Percentiles rank a stretch among this genome's conserved stretches.
Evolutionary conservation across 805 yeast genomes (phyloP).

Genomic region (Suhomyces sp.): DNA sequence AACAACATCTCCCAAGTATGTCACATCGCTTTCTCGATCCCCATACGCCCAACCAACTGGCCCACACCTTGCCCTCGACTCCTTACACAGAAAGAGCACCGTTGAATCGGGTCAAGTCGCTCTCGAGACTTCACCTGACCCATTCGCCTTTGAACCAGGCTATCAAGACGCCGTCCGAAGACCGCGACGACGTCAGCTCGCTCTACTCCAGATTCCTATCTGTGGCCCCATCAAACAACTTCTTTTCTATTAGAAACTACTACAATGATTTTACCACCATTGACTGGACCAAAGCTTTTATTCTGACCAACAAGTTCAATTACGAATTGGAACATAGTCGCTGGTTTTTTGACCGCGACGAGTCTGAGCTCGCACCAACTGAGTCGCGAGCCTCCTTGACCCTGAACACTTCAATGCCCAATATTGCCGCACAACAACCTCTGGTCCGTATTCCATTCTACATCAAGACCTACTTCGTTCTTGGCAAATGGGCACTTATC

Average conservation of each 20-base stretch:
- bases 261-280: constrained; percentile 62
- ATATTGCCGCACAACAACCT: neutral
- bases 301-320: constrained; percentile 41
- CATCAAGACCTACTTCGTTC: constrained; percentile 28
- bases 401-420: neutral
- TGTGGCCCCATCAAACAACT: constrained; percentile 5
- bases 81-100: neutral
- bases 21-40: neutral
- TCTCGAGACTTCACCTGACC: neutral
- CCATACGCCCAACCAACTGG: neutral
- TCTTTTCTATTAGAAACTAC: constrained; percentile 30
- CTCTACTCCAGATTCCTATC: neutral
- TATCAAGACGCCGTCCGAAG: neutral
- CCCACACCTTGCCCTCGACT: constrained; percentile 1
- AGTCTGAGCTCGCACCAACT: neutral
- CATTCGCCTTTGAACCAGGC: neutral
- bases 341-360: constrained; percentile 13
- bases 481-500: constrained; percentile 51
- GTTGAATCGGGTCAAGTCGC: neutral
- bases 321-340: constrained; percentile 34
- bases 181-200: neutral
- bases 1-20: too few species aligned
- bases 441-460: constrained; percentile 17
- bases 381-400: neutral
- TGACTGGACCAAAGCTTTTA: constrained; percentile 54